Percentiles rank a stretch among this genome's conserved stretches.
Conservation (phyloP, 768 basidiomycete species). For the Tylopilus balloui region DNA sequence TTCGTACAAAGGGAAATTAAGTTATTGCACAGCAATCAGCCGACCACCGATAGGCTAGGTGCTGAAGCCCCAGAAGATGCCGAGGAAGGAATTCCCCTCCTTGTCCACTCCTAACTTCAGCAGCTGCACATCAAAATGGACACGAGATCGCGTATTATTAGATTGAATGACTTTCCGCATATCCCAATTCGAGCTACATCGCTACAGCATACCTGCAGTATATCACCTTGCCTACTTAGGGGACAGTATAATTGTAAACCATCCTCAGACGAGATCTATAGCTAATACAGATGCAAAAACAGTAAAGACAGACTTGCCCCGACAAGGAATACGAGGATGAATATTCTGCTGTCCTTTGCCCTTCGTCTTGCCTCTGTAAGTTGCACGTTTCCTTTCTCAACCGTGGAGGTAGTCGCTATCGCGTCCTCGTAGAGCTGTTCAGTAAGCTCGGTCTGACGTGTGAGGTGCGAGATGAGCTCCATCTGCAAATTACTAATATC, state of each 20-base stretch:
- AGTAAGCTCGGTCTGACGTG: conserved; percentile 85
- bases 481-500: conserved; percentile 93
- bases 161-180: background rate
- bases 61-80: conserved; percentile 57
- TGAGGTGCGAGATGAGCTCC: conserved; percentile 84
- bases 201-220: background rate
- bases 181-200: background rate
- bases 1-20: conserved; percentile 59
- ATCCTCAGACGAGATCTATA: conserved; percentile 19
- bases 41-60: conserved; percentile 50
- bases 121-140: background rate
- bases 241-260: conserved; percentile 4
- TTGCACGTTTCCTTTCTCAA: conserved; percentile 88
- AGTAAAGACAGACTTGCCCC: conserved; percentile 88
- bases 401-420: conserved; percentile 76
- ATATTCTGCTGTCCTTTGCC: conserved; percentile 82
- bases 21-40: conserved; percentile 44
- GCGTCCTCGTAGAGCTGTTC: conserved; percentile 95
- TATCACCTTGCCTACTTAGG: background rate
- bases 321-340: conserved; percentile 86
- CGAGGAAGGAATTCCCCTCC: conserved; percentile 57
- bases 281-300: conserved; percentile 94
- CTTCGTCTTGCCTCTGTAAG: conserved; percentile 84
- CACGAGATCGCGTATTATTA: background rate
- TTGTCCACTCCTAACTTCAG: conserved; percentile 3